Evolutionary conservation across 2,329 filamentous ascomycete genomes (phyloP).

Genomic region (Aspergillus alliaceus): DNA sequence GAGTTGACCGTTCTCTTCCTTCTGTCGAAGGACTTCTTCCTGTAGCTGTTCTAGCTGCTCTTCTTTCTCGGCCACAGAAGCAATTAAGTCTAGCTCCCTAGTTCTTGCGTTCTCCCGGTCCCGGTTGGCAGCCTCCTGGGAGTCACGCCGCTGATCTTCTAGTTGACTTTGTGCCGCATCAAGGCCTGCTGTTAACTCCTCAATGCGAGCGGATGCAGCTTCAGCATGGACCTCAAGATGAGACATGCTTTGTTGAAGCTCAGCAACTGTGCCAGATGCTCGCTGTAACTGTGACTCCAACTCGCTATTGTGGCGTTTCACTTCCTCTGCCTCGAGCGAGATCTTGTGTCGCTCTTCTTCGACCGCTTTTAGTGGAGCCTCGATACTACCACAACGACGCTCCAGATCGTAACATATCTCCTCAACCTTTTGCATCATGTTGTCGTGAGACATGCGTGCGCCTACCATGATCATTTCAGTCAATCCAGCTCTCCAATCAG

Average conservation of each 20-base stretch:
- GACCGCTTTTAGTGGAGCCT: slow-evolving; percentile 52
- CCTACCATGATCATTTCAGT: slow-evolving; percentile 45
- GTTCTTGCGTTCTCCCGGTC: slow-evolving; percentile 32
- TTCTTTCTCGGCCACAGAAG: slow-evolving; percentile 45
- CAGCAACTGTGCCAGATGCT: slow-evolving; percentile 35
- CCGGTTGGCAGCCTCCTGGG: slow-evolving; percentile 26
- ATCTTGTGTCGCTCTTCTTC: slow-evolving; percentile 34
- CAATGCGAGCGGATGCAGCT: slow-evolving; percentile 37
- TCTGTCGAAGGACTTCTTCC: slow-evolving; percentile 30
- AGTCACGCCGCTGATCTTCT: slow-evolving; percentile 34
- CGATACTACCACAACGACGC: slow-evolving; percentile 54
- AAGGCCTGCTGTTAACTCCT: slow-evolving; percentile 36
- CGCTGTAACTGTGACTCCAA: slow-evolving; percentile 40
- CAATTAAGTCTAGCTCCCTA: slow-evolving; percentile 45
- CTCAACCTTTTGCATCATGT: slow-evolving; percentile 50
- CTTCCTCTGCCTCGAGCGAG: slow-evolving; percentile 34
- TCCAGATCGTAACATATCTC: slow-evolving; percentile 59
- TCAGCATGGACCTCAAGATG: slow-evolving; percentile 38
- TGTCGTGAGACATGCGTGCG: slow-evolving; percentile 46
- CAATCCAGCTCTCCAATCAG: slow-evolving; percentile 53
- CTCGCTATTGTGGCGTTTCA: slow-evolving; percentile 35
- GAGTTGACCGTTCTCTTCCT: slow-evolving; percentile 21
- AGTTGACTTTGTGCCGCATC: slow-evolving; percentile 37
- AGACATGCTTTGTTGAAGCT: slow-evolving; percentile 43
- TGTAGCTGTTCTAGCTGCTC: slow-evolving; percentile 46